phyloP scores from a whole-genome alignment of 177 flowering plant species.

The Vitis hybrid region DNA sequence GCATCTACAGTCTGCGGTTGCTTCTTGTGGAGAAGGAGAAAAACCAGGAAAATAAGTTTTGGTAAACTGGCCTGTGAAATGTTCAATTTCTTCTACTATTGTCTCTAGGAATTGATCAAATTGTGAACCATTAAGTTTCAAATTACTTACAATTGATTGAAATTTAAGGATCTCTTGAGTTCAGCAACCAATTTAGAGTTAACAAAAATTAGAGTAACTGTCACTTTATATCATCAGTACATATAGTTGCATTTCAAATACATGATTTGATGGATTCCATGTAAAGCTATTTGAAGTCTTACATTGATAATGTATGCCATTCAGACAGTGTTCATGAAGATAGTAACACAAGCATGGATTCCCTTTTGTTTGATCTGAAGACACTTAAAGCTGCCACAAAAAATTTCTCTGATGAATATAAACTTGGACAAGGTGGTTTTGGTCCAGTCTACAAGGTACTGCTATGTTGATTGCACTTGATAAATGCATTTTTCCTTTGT shows the following conservation, averaged over 20 bases:
- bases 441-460: constrained; percentile 36
- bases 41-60: constrained; percentile 5
- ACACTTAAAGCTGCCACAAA: constrained; percentile 20
- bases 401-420: constrained; percentile 18
- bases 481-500: background rate
- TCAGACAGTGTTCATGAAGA: constrained; percentile 5
- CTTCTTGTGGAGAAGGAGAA: constrained; percentile 14
- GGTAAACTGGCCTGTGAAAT: background rate
- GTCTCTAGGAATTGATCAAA: too few species aligned
- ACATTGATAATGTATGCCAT: background rate
- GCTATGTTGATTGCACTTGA: background rate
- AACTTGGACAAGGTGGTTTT: constrained; percentile 34
- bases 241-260: too few species aligned
- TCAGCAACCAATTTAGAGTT: too few species aligned
- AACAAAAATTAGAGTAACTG: too few species aligned
- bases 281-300: too few species aligned
- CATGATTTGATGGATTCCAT: too few species aligned
- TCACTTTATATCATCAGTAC: too few species aligned
- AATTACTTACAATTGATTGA: too few species aligned
- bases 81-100: too few species aligned
- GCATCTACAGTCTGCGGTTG: constrained; percentile 1
- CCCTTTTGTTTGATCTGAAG: constrained; percentile 13
- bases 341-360: background rate
- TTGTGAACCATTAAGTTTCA: too few species aligned
- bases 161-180: too few species aligned